These are phyloP conservation scores for Tanacetum coccineum DNA, from an alignment of 129 eudicot genomes.

Conservation along the genomic window DNA sequence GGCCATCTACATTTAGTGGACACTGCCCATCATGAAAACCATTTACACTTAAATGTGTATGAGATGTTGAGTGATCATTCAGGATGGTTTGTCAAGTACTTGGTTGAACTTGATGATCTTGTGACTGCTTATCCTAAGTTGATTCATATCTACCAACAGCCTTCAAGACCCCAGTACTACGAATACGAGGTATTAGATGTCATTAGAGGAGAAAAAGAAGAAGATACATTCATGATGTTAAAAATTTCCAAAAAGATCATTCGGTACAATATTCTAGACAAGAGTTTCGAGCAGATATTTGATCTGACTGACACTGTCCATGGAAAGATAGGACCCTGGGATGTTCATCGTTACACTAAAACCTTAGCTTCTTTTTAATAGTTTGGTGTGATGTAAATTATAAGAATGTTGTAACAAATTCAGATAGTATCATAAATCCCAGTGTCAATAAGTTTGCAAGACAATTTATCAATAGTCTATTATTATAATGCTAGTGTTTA, in stretches of 20 bases:
- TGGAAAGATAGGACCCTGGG: conserved; percentile 1
- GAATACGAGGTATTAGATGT: conserved; percentile 12
- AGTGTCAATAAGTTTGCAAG: no score
- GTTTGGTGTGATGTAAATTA: no score
- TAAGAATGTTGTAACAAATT: no score
- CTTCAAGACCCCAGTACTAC: not conserved
- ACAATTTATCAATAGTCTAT: no score
- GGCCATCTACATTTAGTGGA: no score
- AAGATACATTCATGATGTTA: conserved; percentile 32
- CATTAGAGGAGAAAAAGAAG: conserved; percentile 26
- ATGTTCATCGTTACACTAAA: conserved; percentile 21
- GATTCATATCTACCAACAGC: not conserved
- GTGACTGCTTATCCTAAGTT: conserved; percentile 8
- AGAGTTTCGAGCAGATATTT: no score
- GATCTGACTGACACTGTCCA: no score
- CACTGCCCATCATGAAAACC: no score
- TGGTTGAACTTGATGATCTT: conserved; percentile 20
- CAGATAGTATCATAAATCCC: no score
- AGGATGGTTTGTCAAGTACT: conserved; percentile 22
- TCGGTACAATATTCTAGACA: conserved; percentile 22
- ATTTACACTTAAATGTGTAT: no score
- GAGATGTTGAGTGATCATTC: conserved; percentile 18
- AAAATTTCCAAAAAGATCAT: conserved; percentile 23
- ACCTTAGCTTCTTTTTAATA: not conserved
- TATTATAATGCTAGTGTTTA: no score